Evolutionary conservation across 2,329 filamentous ascomycete species (phyloP).

Genomic region (Paecilomyces variotii): DNA sequence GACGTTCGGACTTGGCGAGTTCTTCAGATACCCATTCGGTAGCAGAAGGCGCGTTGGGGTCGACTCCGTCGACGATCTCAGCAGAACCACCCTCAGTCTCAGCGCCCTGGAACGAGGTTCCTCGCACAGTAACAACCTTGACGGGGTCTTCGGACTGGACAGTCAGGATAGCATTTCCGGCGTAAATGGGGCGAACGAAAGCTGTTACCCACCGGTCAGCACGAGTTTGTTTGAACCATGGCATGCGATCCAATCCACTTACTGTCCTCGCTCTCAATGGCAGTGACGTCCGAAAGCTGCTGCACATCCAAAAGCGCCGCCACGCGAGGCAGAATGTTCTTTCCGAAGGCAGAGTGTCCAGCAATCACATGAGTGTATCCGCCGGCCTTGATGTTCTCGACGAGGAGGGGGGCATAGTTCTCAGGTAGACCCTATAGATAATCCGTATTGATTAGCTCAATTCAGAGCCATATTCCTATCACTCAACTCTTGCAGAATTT

Average conservation of each 20-base stretch:
- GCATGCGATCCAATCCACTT: conserved; percentile 23
- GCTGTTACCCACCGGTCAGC: conserved; percentile 33
- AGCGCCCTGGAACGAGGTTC: conserved; percentile 78
- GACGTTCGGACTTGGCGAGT: conserved; percentile 84
- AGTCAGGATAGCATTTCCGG: conserved; percentile 92
- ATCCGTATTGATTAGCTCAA: background rate
- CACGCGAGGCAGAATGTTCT: conserved; percentile 85
- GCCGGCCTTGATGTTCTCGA: conserved; percentile 94
- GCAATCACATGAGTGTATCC: conserved; percentile 88
- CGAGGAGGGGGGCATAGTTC: conserved; percentile 85
- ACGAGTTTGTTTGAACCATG: background rate
- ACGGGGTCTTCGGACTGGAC: conserved; percentile 80
- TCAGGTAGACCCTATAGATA: conserved; percentile 69
- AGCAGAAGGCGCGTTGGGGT: conserved; percentile 65
- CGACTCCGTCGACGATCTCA: conserved; percentile 68
- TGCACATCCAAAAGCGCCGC: conserved; percentile 86
- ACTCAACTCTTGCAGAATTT: background rate
- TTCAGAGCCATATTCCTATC: conserved; percentile 3
- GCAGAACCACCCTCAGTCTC: conserved; percentile 66
- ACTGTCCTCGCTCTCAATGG: conserved; percentile 80
- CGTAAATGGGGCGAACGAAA: conserved; percentile 94
- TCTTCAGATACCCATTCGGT: conserved; percentile 94
- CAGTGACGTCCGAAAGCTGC: conserved; percentile 86
- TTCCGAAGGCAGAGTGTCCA: conserved; percentile 91
- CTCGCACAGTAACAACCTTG: conserved; percentile 87